Evolutionary conservation across 1,284 basidiomycete genomes (phyloP).

Genomic region (Paramarasmius palmivorus): DNA sequence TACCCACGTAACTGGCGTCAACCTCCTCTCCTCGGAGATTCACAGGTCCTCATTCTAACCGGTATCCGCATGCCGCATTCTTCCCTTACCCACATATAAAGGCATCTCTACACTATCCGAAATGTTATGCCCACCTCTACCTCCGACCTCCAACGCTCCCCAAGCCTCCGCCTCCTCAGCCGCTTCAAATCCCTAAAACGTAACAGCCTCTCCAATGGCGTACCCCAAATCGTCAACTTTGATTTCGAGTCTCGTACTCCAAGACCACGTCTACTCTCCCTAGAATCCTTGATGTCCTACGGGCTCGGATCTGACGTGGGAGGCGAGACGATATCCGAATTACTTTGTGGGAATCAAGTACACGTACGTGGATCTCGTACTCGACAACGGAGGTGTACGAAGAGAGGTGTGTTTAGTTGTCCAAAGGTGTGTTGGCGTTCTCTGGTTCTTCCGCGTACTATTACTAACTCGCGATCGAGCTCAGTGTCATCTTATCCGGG

Average conservation of each 20-base stretch:
- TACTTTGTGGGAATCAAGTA: slow-evolving; percentile 16
- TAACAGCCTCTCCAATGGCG: no score
- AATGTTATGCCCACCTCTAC: no score
- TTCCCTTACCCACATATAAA: no score
- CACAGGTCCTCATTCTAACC: no score
- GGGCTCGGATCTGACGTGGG: slow-evolving; percentile 15
- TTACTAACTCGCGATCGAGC: background rate
- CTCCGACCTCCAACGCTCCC: no score
- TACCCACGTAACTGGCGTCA: no score
- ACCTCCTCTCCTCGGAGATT: no score
- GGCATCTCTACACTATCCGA: no score
- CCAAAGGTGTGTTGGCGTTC: slow-evolving; percentile 10
- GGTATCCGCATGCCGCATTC: no score
- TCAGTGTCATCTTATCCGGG: slow-evolving; percentile 18
- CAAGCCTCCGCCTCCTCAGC: background rate
- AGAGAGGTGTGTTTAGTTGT: slow-evolving; percentile 12
- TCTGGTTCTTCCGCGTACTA: background rate
- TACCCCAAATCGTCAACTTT: no score
- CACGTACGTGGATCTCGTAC: background rate
- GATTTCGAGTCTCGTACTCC: no score
- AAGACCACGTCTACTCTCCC: slow-evolving; percentile 10
- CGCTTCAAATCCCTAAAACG: no score
- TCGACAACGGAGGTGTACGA: slow-evolving; percentile 6
- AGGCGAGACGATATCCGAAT: slow-evolving; percentile 10
- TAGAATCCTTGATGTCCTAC: slow-evolving; percentile 17